Evolutionary conservation across 441 rosid species (phyloP).

Genomic region (Populus trichocarpa): DNA sequence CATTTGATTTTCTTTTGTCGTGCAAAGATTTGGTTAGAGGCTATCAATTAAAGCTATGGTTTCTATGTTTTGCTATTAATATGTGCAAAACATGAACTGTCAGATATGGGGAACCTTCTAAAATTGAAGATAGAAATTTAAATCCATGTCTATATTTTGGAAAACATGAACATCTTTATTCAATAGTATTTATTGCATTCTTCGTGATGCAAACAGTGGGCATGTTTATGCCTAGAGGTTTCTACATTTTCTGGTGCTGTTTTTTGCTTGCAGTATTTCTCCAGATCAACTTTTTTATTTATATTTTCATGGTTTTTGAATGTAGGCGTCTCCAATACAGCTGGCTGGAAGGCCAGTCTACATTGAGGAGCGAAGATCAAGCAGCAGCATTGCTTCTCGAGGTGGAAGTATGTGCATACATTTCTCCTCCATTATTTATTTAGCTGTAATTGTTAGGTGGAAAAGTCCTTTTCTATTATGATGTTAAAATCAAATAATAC

Average conservation of each 20-base stretch:
- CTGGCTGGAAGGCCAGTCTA: constrained; percentile 85
- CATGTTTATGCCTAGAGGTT: not conserved
- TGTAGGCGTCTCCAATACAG: constrained; percentile 88
- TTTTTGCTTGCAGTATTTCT: not conserved
- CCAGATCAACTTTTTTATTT: not conserved
- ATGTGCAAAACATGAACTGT: not conserved
- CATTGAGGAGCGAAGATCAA: constrained; percentile 97
- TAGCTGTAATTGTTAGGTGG: not conserved
- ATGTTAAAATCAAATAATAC: not conserved
- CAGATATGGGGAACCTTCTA: not conserved
- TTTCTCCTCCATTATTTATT: constrained; percentile 4
- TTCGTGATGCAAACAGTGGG: not conserved
- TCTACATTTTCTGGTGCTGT: not conserved
- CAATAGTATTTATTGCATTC: not conserved
- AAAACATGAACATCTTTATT: not conserved
- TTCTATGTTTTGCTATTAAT: not conserved
- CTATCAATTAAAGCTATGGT: not conserved
- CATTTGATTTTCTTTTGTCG: not conserved
- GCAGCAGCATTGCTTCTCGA: constrained; percentile 64
- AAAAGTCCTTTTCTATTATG: not conserved
- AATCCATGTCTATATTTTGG: not conserved
- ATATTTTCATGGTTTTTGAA: not conserved
- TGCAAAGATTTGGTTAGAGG: not conserved
- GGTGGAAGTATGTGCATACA: constrained; percentile 73
- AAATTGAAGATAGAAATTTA: not conserved